phyloP scores from a whole-genome alignment of 2,329 filamentous ascomycete genomes.

The Calonectria honghensis region DNA sequence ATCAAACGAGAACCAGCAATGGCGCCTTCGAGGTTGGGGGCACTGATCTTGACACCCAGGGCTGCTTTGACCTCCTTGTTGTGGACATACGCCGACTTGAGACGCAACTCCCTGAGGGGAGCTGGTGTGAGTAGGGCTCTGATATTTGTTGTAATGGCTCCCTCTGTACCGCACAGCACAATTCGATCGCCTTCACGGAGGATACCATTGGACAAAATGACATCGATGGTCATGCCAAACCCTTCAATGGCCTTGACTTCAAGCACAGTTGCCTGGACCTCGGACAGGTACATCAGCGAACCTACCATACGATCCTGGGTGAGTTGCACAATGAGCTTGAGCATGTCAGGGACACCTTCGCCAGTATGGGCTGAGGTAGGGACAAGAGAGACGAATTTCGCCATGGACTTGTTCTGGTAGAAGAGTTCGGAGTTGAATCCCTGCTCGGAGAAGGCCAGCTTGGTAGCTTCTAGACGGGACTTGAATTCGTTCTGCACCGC shows the following conservation, averaged over 20 bases:
- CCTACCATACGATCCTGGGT: conserved; percentile 98
- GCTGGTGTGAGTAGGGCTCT: conserved; percentile 95
- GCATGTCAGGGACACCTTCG: conserved; percentile 98
- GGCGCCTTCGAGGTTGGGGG: conserved; percentile 94
- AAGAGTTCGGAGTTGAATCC: conserved; percentile 98
- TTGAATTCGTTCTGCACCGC: conserved; percentile 95
- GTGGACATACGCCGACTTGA: conserved; percentile 97
- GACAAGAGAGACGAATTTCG: conserved; percentile 94
- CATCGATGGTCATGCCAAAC: conserved; percentile 98
- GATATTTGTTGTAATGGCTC: conserved; percentile 95
- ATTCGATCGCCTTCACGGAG: conserved; percentile 95
- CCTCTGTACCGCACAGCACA: conserved; percentile 96
- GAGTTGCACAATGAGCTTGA: conserved; percentile 93
- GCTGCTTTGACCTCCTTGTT: conserved; percentile 99
- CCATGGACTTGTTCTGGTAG: conserved; percentile 99
- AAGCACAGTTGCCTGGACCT: conserved; percentile 97
- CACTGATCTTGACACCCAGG: conserved; percentile 98
- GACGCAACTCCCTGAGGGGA: conserved; percentile 92
- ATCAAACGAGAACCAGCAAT: conserved; percentile 97
- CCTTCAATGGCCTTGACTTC: conserved; percentile 99
- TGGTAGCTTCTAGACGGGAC: conserved; percentile 92
- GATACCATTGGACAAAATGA: conserved; percentile 96
- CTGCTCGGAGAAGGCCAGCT: conserved; percentile 95
- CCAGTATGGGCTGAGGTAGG: conserved; percentile 99
- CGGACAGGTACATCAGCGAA: conserved; percentile 97